A percentile compares a stretch with the other conserved stretches of the same genome.
Evolutionary conservation across 2,329 filamentous ascomycete genomes (phyloP).

Genomic region (Fonsecaea erecta): DNA sequence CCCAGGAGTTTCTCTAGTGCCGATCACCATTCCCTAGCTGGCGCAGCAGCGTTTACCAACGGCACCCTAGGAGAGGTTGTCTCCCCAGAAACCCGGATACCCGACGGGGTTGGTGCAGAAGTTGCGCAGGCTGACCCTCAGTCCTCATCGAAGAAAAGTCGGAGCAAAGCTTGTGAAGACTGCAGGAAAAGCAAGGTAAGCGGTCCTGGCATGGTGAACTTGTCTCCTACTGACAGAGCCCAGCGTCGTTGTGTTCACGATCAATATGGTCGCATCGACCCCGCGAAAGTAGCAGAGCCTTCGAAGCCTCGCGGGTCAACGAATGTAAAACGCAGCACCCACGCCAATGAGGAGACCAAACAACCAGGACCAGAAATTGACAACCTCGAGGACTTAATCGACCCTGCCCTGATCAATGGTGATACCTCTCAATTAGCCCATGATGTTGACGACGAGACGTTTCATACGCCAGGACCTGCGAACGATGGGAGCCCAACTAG

Average conservation of each 20-base stretch:
- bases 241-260: slow-evolving; percentile 71
- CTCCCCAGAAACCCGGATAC: slow-evolving; percentile 16
- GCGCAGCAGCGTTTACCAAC: slow-evolving; percentile 11
- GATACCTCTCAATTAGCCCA: slow-evolving; percentile 7
- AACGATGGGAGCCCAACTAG: slow-evolving; percentile 33
- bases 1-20: slow-evolving; percentile 33
- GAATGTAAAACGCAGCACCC: slow-evolving; percentile 58
- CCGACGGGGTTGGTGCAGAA: slow-evolving; percentile 11
- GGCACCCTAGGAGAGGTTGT: slow-evolving; percentile 13
- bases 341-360: slow-evolving; percentile 50
- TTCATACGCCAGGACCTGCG: slow-evolving; percentile 35
- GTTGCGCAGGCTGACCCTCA: slow-evolving; percentile 18
- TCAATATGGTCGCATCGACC: slow-evolving; percentile 67
- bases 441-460: slow-evolving; percentile 28
- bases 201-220: slow-evolving; percentile 19
- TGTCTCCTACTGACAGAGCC: slow-evolving; percentile 34
- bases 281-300: slow-evolving; percentile 65
- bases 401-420: slow-evolving; percentile 32
- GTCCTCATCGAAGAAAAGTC: slow-evolving; percentile 58
- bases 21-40: slow-evolving; percentile 21
- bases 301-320: slow-evolving; percentile 63
- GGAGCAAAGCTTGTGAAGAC: slow-evolving; percentile 68
- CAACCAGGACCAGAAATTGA: slow-evolving; percentile 41
- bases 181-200: slow-evolving; percentile 70
- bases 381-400: slow-evolving; percentile 33